Percentiles rank a stretch among this genome's conserved stretches.
Evolutionary conservation across 306 rosid species (phyloP).

Genomic region (Casuarina glauca): DNA sequence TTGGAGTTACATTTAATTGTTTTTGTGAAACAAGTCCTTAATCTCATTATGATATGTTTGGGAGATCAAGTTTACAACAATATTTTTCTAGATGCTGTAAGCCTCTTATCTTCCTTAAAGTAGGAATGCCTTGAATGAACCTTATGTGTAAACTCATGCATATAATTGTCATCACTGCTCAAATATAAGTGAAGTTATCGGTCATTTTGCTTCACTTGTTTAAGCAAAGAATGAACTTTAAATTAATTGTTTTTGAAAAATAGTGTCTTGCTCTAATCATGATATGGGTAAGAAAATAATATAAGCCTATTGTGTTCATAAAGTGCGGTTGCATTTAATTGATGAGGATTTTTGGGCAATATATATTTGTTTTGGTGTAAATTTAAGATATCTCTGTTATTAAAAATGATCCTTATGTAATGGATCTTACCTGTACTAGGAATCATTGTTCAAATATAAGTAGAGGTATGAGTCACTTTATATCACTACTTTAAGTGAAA

Average conservation of each 20-base stretch:
- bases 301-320: too few species aligned
- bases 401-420: not conserved
- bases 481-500: not conserved
- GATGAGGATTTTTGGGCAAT: too few species aligned
- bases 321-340: too few species aligned
- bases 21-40: conserved; percentile 8
- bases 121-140: not conserved
- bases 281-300: too few species aligned
- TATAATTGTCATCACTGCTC: not conserved
- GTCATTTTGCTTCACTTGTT: not conserved
- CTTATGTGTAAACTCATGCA: not conserved
- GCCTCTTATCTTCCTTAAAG: not conserved
- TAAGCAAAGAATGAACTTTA: not conserved
- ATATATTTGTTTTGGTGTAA: too few species aligned
- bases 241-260: too few species aligned
- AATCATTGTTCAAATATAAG: not conserved
- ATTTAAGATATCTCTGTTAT: too few species aligned
- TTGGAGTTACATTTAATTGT: conserved; percentile 2
- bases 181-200: not conserved
- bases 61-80: not conserved
- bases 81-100: not conserved
- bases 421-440: not conserved
- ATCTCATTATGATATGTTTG: not conserved
- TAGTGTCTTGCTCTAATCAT: too few species aligned
- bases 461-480: not conserved